phyloP scores from a whole-genome alignment of 768 basidiomycete species.

The Cystoderma amianthinum region DNA sequence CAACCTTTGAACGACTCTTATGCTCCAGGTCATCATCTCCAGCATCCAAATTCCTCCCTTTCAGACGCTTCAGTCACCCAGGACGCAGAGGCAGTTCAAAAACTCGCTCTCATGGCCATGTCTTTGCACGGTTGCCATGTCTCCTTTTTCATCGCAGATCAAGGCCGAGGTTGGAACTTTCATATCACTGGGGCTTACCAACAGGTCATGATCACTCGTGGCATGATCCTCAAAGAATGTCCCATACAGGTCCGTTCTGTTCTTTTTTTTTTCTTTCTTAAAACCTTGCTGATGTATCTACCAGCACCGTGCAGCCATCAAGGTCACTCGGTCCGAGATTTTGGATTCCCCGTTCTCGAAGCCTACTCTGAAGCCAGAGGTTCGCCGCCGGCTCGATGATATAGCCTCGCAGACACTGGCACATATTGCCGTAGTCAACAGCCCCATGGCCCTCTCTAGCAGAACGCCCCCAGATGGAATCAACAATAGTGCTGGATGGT shows the following conservation, averaged over 20 bases:
- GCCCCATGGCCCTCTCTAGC: slow-evolving; percentile 66
- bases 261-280: slow-evolving; percentile 6
- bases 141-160: slow-evolving; percentile 68
- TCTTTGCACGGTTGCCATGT: slow-evolving; percentile 79
- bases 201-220: slow-evolving; percentile 87
- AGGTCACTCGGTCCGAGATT: slow-evolving; percentile 88
- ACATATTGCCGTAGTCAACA: slow-evolving; percentile 91
- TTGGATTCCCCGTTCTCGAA: slow-evolving; percentile 79
- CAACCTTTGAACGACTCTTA: slow-evolving; percentile 30
- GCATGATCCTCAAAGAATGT: slow-evolving; percentile 83
- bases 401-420: slow-evolving; percentile 90
- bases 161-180: slow-evolving; percentile 79
- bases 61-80: slow-evolving; percentile 31
- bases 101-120: slow-evolving; percentile 75
- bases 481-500: slow-evolving; percentile 73
- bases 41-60: slow-evolving; percentile 24
- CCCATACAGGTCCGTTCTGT: slow-evolving; percentile 63
- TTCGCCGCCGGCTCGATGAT: slow-evolving; percentile 83
- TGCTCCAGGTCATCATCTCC: slow-evolving; percentile 31
- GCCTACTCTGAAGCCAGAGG: slow-evolving; percentile 75
- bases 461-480: slow-evolving; percentile 75
- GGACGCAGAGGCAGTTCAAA: slow-evolving; percentile 70
- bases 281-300: slow-evolving; percentile 10
- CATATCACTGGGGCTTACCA: slow-evolving; percentile 88
- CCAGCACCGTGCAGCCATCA: slow-evolving; percentile 81